Conservation (phyloP, 2,329 filamentous ascomycete species). For the Hymenoscyphus fructigenus region DNA sequence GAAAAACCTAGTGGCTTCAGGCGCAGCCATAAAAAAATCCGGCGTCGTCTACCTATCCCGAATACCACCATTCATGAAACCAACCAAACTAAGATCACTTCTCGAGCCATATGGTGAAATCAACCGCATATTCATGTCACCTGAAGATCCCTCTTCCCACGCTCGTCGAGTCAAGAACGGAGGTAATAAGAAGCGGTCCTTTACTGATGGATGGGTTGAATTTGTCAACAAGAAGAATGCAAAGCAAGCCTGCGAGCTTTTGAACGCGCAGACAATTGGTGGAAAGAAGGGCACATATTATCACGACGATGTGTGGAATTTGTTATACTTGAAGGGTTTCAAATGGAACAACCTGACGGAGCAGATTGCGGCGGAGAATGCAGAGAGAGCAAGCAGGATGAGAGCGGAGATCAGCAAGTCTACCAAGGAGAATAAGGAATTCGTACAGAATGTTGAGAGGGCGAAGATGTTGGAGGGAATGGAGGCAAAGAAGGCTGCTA, state of each 20-base stretch:
- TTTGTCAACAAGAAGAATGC: conserved; percentile 75
- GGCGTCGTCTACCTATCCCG: conserved; percentile 83
- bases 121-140: conserved; percentile 76
- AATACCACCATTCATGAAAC: conserved; percentile 87
- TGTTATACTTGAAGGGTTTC: conserved; percentile 79
- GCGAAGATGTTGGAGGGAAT: conserved; percentile 79
- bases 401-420: conserved; percentile 74
- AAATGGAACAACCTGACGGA: conserved; percentile 76
- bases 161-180: conserved; percentile 66
- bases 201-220: conserved; percentile 84
- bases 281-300: conserved; percentile 84
- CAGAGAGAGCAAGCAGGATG: conserved; percentile 73
- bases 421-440: conserved; percentile 77
- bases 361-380: conserved; percentile 79
- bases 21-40: conserved; percentile 66
- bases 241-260: conserved; percentile 70
- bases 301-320: conserved; percentile 83
- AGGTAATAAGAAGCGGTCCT: conserved; percentile 81
- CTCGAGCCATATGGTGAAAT: conserved; percentile 73
- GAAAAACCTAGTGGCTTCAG: conserved; percentile 66
- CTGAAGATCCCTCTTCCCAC: conserved; percentile 68
- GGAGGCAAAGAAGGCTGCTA: conserved; percentile 56
- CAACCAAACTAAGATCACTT: conserved; percentile 71
- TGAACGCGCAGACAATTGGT: conserved; percentile 77
- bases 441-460: conserved; percentile 75